A percentile compares a stretch with the other conserved stretches of the same genome.
These are phyloP conservation scores for Pseudogymnoascus sp. DNA, from an alignment of 2,329 filamentous ascomycete species.

Conservation along the genomic window DNA sequence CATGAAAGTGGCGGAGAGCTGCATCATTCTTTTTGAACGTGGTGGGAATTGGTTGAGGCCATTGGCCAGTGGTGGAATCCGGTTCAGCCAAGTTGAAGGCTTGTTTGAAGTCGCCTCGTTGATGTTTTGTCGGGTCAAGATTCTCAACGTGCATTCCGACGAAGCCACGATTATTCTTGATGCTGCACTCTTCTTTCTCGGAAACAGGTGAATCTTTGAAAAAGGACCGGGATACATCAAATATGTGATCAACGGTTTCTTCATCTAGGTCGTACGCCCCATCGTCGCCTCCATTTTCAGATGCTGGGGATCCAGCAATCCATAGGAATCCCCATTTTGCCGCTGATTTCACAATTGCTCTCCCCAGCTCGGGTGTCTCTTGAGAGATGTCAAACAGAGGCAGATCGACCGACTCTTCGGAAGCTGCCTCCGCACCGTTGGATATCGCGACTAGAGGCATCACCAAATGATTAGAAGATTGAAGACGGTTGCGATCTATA, in stretches of 20 bases:
- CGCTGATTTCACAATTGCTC: neutral
- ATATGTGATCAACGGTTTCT: neutral
- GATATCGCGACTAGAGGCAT: neutral
- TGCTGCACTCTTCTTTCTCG: slow-evolving; percentile 14
- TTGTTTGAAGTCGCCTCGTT: slow-evolving; percentile 3
- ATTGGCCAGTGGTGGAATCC: slow-evolving; percentile 41
- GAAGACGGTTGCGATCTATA: neutral
- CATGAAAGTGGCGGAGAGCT: slow-evolving; percentile 57
- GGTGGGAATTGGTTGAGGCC: slow-evolving; percentile 35
- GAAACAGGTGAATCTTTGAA: neutral
- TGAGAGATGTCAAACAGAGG: slow-evolving; percentile 5
- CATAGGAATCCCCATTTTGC: neutral
- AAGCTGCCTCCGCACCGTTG: neutral
- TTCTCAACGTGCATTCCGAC: slow-evolving; percentile 45
- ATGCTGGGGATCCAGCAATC: neutral
- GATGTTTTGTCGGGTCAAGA: neutral
- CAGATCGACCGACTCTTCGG: neutral
- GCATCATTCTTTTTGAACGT: slow-evolving; percentile 34
- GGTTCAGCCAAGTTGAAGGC: neutral
- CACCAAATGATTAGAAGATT: neutral
- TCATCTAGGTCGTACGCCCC: neutral
- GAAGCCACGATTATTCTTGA: slow-evolving; percentile 48
- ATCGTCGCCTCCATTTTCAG: neutral
- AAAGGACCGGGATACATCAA: neutral
- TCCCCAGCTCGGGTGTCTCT: neutral